Evolutionary conservation across 2,329 filamentous ascomycete genomes (phyloP).

Genomic region (Alternaria metachromatica): DNA sequence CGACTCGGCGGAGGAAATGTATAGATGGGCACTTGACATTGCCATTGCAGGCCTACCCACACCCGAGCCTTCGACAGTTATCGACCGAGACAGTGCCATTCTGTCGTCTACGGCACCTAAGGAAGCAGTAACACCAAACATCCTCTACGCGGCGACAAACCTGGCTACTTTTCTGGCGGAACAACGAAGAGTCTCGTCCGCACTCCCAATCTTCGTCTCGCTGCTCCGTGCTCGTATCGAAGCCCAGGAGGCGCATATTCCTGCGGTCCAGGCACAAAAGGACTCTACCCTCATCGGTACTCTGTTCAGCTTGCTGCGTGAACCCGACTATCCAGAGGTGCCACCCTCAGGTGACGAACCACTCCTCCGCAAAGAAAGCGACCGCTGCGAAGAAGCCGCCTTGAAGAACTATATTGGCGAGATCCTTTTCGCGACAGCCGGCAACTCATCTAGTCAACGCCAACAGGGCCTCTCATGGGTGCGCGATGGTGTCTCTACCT

Average conservation of each 20-base stretch:
- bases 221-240: constrained; percentile 77
- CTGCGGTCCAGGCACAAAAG: constrained; percentile 24
- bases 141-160: constrained; percentile 76
- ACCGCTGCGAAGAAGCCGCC: constrained; percentile 83
- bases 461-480: constrained; percentile 85
- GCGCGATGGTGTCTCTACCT: constrained; percentile 76
- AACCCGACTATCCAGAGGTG: constrained; percentile 71
- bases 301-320: constrained; percentile 50
- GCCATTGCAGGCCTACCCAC: constrained; percentile 65
- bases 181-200: constrained; percentile 68
- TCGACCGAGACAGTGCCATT: constrained; percentile 69
- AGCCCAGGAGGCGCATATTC: constrained; percentile 54
- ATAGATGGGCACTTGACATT: constrained; percentile 77
- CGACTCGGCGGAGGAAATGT: constrained; percentile 73
- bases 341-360: constrained; percentile 73
- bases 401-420: constrained; percentile 92
- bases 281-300: constrained; percentile 37
- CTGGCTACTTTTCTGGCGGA: constrained; percentile 80
- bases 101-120: constrained; percentile 61
- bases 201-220: constrained; percentile 85
- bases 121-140: constrained; percentile 69
- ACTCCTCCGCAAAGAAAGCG: constrained; percentile 67
- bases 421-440: constrained; percentile 79
- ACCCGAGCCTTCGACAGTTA: constrained; percentile 49
- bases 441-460: constrained; percentile 43